These are phyloP conservation scores for Asterochloris sp. DNA, from an alignment of 139 green algal species.

Conservation along the genomic window DNA sequence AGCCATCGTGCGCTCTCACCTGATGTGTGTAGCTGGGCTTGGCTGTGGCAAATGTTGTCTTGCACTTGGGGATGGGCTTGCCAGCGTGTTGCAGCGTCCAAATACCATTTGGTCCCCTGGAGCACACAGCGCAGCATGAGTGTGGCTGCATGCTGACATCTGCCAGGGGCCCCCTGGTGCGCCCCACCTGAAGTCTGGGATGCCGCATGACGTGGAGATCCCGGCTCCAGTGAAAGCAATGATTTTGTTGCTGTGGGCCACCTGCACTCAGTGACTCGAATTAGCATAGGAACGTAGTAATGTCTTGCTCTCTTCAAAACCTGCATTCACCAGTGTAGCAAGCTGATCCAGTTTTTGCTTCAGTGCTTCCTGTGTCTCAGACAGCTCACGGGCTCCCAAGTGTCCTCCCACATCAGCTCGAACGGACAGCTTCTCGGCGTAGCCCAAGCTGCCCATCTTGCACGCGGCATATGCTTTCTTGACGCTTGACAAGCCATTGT, in stretches of 20 bases:
- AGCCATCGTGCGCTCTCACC: not conserved
- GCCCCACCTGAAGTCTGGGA: conserved; percentile 68
- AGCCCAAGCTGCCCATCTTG: not conserved
- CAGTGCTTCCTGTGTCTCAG: conserved; percentile 41
- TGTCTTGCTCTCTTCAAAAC: not conserved
- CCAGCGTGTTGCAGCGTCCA: conserved; percentile 83
- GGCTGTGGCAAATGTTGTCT: conserved; percentile 72
- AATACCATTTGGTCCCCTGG: conserved; percentile 82
- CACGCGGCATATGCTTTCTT: no score
- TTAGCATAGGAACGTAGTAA: not conserved
- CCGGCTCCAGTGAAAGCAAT: conserved; percentile 92
- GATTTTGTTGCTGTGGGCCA: conserved; percentile 20
- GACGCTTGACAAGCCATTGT: no score
- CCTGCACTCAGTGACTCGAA: not conserved
- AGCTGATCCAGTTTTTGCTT: conserved; percentile 44
- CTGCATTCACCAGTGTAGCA: conserved; percentile 38
- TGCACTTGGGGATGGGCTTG: conserved; percentile 46
- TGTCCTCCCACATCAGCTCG: conserved; percentile 73
- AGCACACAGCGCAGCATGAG: no score
- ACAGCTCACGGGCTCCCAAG: conserved; percentile 65
- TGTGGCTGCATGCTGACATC: not conserved
- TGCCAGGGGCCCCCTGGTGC: no score
- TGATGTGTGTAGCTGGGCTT: conserved; percentile 79
- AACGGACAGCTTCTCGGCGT: conserved; percentile 61
- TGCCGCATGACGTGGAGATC: conserved; percentile 87